Base-by-base conservation (phyloP, 2,329 filamentous ascomycete genomes). In the Aspergillus tubingensis region DNA sequence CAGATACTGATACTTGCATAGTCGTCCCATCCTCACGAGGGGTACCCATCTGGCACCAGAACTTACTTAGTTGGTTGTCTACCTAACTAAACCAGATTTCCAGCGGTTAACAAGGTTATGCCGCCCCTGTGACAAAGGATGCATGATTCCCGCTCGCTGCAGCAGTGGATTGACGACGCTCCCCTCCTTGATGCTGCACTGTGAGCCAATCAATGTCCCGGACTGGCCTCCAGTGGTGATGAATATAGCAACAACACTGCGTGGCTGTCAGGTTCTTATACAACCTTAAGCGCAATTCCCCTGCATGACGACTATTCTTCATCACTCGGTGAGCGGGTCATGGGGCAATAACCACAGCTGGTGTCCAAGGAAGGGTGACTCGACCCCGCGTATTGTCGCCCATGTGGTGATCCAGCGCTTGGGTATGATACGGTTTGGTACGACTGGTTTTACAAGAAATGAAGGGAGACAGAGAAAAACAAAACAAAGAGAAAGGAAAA, bases 231-330 rank as follows among this genome's bases (percentile, higher is more conserved):
- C 39, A 13, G 11, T 13, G 13, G 27, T 44, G 53, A 55, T 54
- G 30, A 47, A 47, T 36, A 36, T 55, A 55, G 39, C 41, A 55
- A 36, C 53, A 32, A 15, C 10, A 13, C 36, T 52, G 50, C 11
- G 39, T 17, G 53, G 53, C 21, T 39, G 39, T 47, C 53, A 27
- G 23, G 32, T 15, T 36, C 53, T 55, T 47, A 30, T 30, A 32
- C 39, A 43, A 55, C 25, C 43, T 55, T 38, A 47, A 55, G 53
- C 53, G 53, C 53, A 47, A 32, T 36, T 36, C 43, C 41, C 53
- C 53, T 55, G 53, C 53, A 55, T 43, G 38, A 54, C 27, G 39
- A 23, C n/a, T 15, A 7, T 21, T 32, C 53, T 55, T 55, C 53
- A 55, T 47, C 52, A 43, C 52, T 23, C 32, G 11, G 32, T 36